Percentiles rank a stretch among this genome's conserved stretches.
Conservation (phyloP, 225 moss, liverwort and hornwort species). For the Takakia lepidozioides region DNA sequence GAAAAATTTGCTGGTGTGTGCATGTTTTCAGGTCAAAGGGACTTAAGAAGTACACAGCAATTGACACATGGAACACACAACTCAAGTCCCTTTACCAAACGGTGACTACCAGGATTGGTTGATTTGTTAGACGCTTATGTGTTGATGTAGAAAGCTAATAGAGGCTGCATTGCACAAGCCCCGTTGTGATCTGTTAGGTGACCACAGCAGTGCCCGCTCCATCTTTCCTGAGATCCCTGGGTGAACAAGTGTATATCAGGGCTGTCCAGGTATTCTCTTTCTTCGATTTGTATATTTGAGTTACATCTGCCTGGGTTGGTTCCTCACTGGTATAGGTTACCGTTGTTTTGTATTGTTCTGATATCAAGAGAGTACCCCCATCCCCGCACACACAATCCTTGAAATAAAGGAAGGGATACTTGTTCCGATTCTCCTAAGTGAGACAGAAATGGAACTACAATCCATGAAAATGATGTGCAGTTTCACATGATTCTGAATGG, state of each 20-base stretch:
- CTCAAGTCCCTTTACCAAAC: slow-evolving; percentile 94
- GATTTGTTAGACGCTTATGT: slow-evolving; percentile 8
- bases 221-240: slow-evolving; percentile 3
- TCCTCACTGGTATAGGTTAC: not conserved
- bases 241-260: not conserved
- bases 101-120: slow-evolving; percentile 93
- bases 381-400: not conserved
- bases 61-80: slow-evolving; percentile 98
- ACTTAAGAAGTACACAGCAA: slow-evolving; percentile 93
- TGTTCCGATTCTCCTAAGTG: too few relatives aligned
- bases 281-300: slow-evolving; percentile 9
- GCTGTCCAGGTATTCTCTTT: slow-evolving; percentile 1
- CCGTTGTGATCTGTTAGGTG: not conserved
- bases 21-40: slow-evolving; percentile 70
- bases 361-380: not conserved
- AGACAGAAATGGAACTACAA: too few relatives aligned
- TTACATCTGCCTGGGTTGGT: slow-evolving; percentile 4
- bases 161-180: not conserved
- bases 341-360: not conserved
- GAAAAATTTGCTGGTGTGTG: slow-evolving; percentile 2
- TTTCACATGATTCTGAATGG: too few relatives aligned
- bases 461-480: too few relatives aligned
- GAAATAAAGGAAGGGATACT: slow-evolving; percentile 5
- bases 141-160: not conserved
- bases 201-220: not conserved